Percentiles rank a stretch among this genome's conserved stretches.
Conservation (phyloP, 2,329 filamentous ascomycete genomes). For the Talaromyces piceae region DNA sequence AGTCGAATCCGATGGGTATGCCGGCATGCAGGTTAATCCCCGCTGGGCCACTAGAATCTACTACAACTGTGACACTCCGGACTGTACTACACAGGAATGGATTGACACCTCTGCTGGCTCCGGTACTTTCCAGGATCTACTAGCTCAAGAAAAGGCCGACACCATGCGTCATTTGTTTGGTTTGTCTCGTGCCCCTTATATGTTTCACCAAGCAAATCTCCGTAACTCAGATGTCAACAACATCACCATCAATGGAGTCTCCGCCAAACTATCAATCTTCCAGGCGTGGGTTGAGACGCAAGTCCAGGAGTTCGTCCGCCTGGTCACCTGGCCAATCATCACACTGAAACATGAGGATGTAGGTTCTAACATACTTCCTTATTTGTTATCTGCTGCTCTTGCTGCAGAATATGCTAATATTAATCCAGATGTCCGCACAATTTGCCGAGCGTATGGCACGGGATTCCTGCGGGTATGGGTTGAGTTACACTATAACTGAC, state of each 20-base stretch:
- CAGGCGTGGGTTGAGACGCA: conserved; percentile 52
- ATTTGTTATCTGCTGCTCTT: neutral
- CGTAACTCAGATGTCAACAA: conserved; percentile 43
- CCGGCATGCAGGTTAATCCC: conserved; percentile 50
- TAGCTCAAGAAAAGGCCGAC: conserved; percentile 44
- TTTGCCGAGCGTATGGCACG: conserved; percentile 50
- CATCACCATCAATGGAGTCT: conserved; percentile 44
- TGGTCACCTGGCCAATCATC: conserved; percentile 48
- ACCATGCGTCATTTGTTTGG: conserved; percentile 52
- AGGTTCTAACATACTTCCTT: conserved; percentile 4
- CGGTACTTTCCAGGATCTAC: conserved; percentile 47
- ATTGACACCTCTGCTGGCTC: conserved; percentile 50
- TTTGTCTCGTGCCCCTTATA: conserved; percentile 50
- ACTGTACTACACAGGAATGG: conserved; percentile 54
- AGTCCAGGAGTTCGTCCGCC: conserved; percentile 47
- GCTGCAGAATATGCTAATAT: neutral
- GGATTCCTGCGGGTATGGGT: conserved; percentile 45
- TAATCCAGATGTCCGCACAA: conserved; percentile 33
- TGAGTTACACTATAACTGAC: conserved; percentile 40
- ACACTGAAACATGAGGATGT: conserved; percentile 52
- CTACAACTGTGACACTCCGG: conserved; percentile 55
- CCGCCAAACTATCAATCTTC: conserved; percentile 45
- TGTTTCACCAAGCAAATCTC: conserved; percentile 60
- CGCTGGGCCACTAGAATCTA: conserved; percentile 58
- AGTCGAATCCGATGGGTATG: conserved; percentile 46